Percentiles rank a stretch among this genome's conserved stretches.
Evolutionary conservation across 306 rosid genomes (phyloP).

Genomic region (Prunus kanzakura): DNA sequence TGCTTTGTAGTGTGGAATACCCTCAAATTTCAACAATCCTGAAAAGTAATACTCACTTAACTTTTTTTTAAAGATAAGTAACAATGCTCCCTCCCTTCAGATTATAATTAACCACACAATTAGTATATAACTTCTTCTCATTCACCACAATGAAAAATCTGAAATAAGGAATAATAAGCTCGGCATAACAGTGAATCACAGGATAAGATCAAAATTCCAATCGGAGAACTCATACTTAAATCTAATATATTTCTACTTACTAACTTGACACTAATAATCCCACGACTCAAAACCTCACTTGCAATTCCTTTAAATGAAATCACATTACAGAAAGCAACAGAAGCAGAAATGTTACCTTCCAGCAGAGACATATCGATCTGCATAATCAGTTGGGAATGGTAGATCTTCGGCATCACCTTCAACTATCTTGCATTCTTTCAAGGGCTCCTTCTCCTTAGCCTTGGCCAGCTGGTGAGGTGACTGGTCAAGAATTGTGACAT

Average conservation of each 20-base stretch:
- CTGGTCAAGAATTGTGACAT: constrained; percentile 88
- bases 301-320: not conserved
- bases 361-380: constrained; percentile 87
- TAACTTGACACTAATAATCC: not conserved
- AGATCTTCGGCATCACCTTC: constrained; percentile 92
- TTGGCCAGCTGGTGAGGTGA: constrained; percentile 98
- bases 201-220: not conserved
- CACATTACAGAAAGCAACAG: not conserved
- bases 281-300: not conserved
- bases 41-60: not conserved
- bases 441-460: constrained; percentile 82
- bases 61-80: not conserved
- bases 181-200: not conserved
- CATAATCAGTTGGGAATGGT: constrained; percentile 82
- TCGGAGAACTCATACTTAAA: constrained; percentile 3
- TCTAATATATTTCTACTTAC: not conserved
- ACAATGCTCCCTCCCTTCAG: not conserved
- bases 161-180: not conserved
- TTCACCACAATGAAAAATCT: not conserved
- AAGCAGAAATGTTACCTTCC: constrained; percentile 56
- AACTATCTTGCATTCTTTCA: constrained; percentile 76
- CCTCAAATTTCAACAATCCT: not conserved
- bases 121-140: not conserved
- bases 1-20: not conserved
- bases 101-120: not conserved